Evolutionary conservation across 2,329 filamentous ascomycete genomes (phyloP), one percentile per base, ranked within the genome.

Genomic region (Sclerotinia spermophila): DNA sequence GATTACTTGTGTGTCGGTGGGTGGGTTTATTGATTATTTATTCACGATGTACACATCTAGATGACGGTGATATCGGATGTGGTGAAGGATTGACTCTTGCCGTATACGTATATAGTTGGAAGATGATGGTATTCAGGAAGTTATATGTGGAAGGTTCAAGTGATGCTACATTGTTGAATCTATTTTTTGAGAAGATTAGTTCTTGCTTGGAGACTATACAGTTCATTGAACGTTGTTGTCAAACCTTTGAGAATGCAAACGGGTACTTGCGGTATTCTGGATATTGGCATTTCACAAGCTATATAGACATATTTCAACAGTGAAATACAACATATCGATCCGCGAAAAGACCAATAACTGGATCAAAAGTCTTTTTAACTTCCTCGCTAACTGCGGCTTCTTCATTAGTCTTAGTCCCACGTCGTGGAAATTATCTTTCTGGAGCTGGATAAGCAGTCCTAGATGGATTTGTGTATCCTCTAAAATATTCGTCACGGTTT

Each of bases 401-500:
- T 7, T 51, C 5, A 51, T 27, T 1, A 0, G 27, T 27, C n/a
- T 5, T 17, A 27, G n/a, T n/a, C n/a, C n/a, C n/a, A n/a, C n/a
- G n/a, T n/a, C n/a, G n/a, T n/a, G n/a, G n/a, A n/a, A n/a, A n/a
- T n/a, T n/a, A n/a, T n/a, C n/a, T n/a, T n/a, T n/a, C n/a, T n/a
- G n/a, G n/a, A n/a, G n/a, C n/a, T n/a, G n/a, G n/a, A n/a, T n/a
- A n/a, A n/a, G n/a, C n/a, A n/a, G n/a, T n/a, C n/a, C n/a, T n/a
- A n/a, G n/a, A n/a, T n/a, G n/a, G n/a, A n/a, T n/a, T n/a, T n/a
- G n/a, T n/a, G n/a, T n/a, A n/a, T n/a, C n/a, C n/a, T n/a, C n/a
- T n/a, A n/a, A n/a, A n/a, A n/a, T n/a, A n/a, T 0, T 7, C 7
- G 48, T 51, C 48, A 1, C 5, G n/a, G n/a, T 0, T 51, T 51